Conservation (phyloP, 805 yeast genomes). For the Helenozyma rhizophorensis region DNA sequence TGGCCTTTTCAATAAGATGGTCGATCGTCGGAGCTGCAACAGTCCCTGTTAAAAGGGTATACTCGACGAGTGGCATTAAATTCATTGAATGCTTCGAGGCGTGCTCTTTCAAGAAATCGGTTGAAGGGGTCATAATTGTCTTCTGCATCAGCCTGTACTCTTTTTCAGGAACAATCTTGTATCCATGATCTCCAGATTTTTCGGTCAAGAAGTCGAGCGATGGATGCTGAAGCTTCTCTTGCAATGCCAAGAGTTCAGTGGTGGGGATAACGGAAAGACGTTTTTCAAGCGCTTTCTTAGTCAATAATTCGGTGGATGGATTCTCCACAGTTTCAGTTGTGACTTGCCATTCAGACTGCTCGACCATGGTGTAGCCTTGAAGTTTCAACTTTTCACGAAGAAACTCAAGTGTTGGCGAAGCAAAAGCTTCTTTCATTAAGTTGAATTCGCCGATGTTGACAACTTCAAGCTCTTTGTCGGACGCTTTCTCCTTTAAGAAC, state of each 20-base stretch:
- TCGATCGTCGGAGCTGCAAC: not conserved
- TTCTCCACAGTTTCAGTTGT: constrained; percentile 4
- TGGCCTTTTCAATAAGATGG: not conserved
- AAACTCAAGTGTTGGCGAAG: constrained; percentile 10
- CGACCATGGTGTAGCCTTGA: constrained; percentile 6
- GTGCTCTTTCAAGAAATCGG: too few species aligned
- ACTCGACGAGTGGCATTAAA: too few species aligned
- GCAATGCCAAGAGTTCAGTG: constrained; percentile 6
- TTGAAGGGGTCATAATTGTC: too few species aligned
- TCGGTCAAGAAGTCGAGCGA: constrained; percentile 8
- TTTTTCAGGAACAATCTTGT: constrained; percentile 2
- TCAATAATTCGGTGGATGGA: constrained; percentile 7
- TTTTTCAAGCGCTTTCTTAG: constrained; percentile 5
- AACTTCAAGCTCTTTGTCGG: constrained; percentile 7
- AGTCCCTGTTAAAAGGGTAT: too few species aligned
- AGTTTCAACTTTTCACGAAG: constrained; percentile 11
- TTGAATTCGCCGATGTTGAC: constrained; percentile 11
- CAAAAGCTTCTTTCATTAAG: constrained; percentile 14
- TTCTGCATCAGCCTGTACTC: not conserved
- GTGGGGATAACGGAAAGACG: constrained; percentile 5
- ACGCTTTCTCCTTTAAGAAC: constrained; percentile 15
- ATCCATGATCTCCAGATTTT: constrained; percentile 4
- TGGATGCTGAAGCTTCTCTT: constrained; percentile 7
- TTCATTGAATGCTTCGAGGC: too few species aligned
- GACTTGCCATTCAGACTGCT: constrained; percentile 7